A percentile compares a stretch with the other conserved stretches of the same genome.
These are phyloP conservation scores for Heteromeles arbutifolia DNA, from an alignment of 306 rosid species.

Conservation along the genomic window DNA sequence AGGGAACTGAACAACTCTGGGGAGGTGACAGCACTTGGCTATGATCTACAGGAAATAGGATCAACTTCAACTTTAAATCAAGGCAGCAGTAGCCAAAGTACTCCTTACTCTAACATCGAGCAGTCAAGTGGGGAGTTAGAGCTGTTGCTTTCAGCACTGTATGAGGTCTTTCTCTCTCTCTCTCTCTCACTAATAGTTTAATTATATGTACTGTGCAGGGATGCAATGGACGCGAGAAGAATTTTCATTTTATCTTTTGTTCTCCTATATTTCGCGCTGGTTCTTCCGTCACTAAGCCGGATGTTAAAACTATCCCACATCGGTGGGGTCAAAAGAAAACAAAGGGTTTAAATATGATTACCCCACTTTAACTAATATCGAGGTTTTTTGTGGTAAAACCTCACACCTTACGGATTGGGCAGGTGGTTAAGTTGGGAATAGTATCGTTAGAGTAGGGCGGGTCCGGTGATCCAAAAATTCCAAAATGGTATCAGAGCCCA, in stretches of 20 bases:
- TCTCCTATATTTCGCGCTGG: background rate
- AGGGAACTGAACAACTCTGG: background rate
- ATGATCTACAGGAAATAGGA: rapidly evolving
- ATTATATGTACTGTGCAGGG: background rate
- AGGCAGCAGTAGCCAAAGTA: background rate
- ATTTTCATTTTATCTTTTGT: background rate
- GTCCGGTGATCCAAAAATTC: too few relatives aligned
- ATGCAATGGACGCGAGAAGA: background rate
- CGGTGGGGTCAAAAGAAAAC: too few relatives aligned
- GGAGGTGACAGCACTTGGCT: background rate
- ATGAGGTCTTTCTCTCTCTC: background rate
- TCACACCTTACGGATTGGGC: too few relatives aligned
- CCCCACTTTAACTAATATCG: too few relatives aligned
- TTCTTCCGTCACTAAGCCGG: background rate
- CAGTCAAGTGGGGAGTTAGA: background rate
- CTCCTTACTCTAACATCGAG: background rate
- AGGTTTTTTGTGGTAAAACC: too few relatives aligned
- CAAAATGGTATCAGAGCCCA: too few relatives aligned
- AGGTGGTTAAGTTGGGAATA: too few relatives aligned
- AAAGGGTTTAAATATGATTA: too few relatives aligned
- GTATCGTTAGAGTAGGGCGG: too few relatives aligned
- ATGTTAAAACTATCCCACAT: too few relatives aligned
- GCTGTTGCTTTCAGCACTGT: background rate
- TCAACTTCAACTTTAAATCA: background rate
- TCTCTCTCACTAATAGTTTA: background rate